These are phyloP conservation scores for Omphalea diandra DNA, from an alignment of 441 rosid genomes.

Conservation along the genomic window DNA sequence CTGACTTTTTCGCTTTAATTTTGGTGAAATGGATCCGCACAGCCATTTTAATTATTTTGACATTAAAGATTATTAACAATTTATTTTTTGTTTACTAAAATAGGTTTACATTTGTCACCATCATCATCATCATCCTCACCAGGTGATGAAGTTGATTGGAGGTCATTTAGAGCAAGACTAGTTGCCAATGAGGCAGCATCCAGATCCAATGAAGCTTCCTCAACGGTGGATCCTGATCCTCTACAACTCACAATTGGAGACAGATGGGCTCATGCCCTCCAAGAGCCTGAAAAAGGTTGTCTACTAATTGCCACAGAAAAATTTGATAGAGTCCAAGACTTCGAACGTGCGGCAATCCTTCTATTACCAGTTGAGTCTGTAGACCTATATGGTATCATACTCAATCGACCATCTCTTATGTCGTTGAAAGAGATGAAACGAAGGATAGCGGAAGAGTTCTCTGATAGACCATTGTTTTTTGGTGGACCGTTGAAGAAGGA, in stretches of 20 bases:
- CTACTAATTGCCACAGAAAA: constrained; percentile 79
- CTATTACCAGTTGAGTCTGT: constrained; percentile 63
- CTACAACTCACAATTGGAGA: constrained; percentile 34
- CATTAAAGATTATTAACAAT: too few species aligned
- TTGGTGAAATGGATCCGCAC: too few species aligned
- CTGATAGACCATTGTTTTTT: constrained; percentile 62
- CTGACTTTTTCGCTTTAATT: too few species aligned
- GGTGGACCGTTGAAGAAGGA: constrained; percentile 92
- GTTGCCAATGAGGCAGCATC: constrained; percentile 70
- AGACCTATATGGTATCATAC: constrained; percentile 80
- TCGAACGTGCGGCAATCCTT: constrained; percentile 78
- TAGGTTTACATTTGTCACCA: constrained; percentile 58
- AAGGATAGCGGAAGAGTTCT: constrained; percentile 44
- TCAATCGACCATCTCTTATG: constrained; percentile 90
- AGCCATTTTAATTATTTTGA: too few species aligned
- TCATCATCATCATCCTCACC: constrained; percentile 43
- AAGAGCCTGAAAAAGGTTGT: constrained; percentile 83
- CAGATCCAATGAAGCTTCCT: too few species aligned
- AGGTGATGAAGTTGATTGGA: constrained; percentile 60
- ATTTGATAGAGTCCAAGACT: constrained; percentile 90
- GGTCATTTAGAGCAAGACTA: constrained; percentile 73
- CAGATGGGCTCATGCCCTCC: constrained; percentile 83
- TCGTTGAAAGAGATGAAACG: constrained; percentile 84
- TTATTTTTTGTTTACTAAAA: not conserved
- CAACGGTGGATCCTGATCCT: constrained; percentile 39